Evolutionary conservation across 257 asterid genomes (phyloP).

Genomic region (Coffea eugenioides): DNA sequence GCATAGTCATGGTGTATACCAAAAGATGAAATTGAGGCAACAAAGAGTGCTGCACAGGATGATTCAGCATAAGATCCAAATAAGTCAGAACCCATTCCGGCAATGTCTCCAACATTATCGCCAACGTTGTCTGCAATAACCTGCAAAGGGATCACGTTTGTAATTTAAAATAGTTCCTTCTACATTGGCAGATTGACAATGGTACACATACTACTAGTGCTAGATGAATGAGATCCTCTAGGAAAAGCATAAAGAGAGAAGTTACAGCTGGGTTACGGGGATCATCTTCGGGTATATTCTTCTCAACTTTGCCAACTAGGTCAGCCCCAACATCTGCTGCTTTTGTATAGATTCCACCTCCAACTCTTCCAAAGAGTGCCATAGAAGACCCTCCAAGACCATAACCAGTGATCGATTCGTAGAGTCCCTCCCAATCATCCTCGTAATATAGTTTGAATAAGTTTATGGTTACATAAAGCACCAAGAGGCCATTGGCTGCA

Average conservation of each 20-base stretch:
- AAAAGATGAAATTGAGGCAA: conserved; percentile 51
- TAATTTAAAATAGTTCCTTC: neutral
- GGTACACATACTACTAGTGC: neutral
- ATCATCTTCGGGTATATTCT: conserved; percentile 56
- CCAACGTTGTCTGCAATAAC: conserved; percentile 97
- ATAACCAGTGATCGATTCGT: conserved; percentile 83
- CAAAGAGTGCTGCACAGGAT: conserved; percentile 52
- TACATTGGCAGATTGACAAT: neutral
- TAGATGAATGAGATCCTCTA: neutral
- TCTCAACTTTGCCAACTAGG: conserved; percentile 53
- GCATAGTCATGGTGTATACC: conserved; percentile 71
- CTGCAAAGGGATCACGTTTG: conserved; percentile 29
- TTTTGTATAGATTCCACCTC: conserved; percentile 88
- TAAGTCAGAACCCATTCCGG: conserved; percentile 70
- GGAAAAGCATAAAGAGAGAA: neutral
- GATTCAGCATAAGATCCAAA: conserved; percentile 54
- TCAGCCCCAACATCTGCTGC: conserved; percentile 64
- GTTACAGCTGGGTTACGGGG: conserved; percentile 52
- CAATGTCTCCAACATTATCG: conserved; percentile 96
- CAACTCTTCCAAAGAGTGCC: conserved; percentile 94
- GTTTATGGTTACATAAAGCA: conserved; percentile 69
- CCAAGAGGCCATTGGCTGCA: conserved; percentile 86
- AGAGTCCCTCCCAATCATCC: conserved; percentile 92
- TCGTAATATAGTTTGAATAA: conserved; percentile 80
- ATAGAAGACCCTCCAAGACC: conserved; percentile 96